Percentiles rank a stretch among this genome's conserved stretches.
phyloP scores from a whole-genome alignment of 768 basidiomycete genomes.

The Boletus rubroflammeus region DNA sequence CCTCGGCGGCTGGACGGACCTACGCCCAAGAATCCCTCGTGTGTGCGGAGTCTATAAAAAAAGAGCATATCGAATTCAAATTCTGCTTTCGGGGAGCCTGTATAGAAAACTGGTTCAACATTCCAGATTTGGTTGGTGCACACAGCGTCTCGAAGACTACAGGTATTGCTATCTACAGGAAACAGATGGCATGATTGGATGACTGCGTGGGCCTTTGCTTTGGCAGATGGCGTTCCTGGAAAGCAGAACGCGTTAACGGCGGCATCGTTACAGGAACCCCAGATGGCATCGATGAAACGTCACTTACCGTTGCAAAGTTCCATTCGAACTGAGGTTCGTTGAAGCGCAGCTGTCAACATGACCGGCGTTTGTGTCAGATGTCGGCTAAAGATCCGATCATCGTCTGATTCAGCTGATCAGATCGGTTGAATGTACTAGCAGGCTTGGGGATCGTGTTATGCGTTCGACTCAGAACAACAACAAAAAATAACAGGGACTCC shows the following conservation, averaged over 20 bases:
- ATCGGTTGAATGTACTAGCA: neutral
- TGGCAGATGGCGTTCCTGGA: neutral
- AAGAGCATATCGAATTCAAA: neutral
- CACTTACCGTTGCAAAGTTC: neutral
- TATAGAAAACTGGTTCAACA: neutral
- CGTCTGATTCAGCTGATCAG: neutral
- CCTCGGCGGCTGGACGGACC: neutral
- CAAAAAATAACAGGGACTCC: neutral
- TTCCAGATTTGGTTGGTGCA: neutral
- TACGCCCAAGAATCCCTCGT: neutral
- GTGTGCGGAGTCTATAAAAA: neutral
- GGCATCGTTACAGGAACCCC: neutral
- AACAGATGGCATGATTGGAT: neutral
- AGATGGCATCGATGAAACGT: neutral
- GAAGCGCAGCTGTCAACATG: neutral
- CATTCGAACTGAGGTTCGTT: neutral
- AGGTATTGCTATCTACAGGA: neutral
- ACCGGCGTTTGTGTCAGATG: neutral
- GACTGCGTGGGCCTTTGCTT: neutral
- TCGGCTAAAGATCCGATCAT: neutral
- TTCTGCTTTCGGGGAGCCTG: neutral
- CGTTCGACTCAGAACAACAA: neutral
- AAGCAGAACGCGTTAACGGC: neutral
- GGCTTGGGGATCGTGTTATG: neutral
- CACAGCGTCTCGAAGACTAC: neutral